phyloP scores from a whole-genome alignment of 306 rosid species.

The Amphicarpaea edgeworthii region DNA sequence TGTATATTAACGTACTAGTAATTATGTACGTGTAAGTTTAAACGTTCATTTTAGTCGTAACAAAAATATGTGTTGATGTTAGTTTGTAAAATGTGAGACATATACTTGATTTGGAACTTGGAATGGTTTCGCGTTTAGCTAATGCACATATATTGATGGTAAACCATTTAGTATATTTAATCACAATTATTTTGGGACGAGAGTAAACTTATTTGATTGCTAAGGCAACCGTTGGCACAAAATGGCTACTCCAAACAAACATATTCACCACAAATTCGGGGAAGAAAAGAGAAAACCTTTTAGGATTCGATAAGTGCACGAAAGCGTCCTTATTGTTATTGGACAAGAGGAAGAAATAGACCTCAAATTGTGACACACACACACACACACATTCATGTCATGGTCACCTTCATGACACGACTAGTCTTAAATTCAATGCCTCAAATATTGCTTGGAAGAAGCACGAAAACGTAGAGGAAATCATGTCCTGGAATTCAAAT shows the following conservation, averaged over 20 bases:
- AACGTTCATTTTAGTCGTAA: not conserved
- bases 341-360: not conserved
- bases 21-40: not conserved
- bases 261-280: conserved; percentile 27
- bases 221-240: not conserved
- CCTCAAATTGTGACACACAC: not conserved
- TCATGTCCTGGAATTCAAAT: not conserved
- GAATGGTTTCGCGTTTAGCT: not conserved
- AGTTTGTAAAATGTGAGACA: not conserved
- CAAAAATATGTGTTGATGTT: not conserved
- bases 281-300: not conserved
- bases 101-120: not conserved
- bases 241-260: not conserved
- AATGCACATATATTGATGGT: too few relatives aligned
- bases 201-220: too few relatives aligned
- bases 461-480: not conserved
- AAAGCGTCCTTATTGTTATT: not conserved
- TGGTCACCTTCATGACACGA: conserved; percentile 28
- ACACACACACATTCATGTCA: not conserved
- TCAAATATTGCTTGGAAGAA: too few relatives aligned
- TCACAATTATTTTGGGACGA: too few relatives aligned
- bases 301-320: conserved; percentile 25
- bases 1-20: not conserved
- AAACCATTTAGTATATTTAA: not conserved
- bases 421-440: not conserved